phyloP scores from a whole-genome alignment of 148 eudicot species.

The Heliosperma pusillum region DNA sequence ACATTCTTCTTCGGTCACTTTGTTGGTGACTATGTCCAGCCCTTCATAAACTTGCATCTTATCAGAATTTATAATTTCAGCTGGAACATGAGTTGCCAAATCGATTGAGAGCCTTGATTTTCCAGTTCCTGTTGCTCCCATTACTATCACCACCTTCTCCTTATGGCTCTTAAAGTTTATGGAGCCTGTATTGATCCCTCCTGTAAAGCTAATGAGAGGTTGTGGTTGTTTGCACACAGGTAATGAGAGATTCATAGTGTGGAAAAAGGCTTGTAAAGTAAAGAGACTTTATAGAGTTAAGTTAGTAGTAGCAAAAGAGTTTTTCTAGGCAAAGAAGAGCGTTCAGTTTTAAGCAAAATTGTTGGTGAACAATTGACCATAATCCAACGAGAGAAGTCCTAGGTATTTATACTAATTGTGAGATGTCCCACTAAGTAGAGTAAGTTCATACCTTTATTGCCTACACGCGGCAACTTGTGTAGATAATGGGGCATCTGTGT shows the following conservation, averaged over 20 bases:
- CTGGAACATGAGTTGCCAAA: slow-evolving; percentile 54
- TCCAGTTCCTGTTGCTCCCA: slow-evolving; percentile 93
- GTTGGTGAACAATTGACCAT: slow-evolving; percentile 14
- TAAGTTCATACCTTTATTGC: slow-evolving; percentile 15
- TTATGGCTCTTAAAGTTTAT: slow-evolving; percentile 41
- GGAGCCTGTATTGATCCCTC: slow-evolving; percentile 45
- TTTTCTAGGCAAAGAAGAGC: slow-evolving; percentile 3
- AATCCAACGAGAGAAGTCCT: slow-evolving; percentile 9
- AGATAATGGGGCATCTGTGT: slow-evolving; percentile 20
- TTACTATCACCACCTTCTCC: slow-evolving; percentile 73
- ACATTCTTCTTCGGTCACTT: slow-evolving; percentile 70
- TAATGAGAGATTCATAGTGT: slow-evolving; percentile 53
- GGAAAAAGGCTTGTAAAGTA: slow-evolving; percentile 19
- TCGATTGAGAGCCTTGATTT: slow-evolving; percentile 81
- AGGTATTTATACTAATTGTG: slow-evolving; percentile 22
- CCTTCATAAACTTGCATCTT: slow-evolving; percentile 85
- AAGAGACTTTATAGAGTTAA: slow-evolving; percentile 3
- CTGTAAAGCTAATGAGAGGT: slow-evolving; percentile 45
- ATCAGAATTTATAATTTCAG: slow-evolving; percentile 74
- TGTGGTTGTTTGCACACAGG: slow-evolving; percentile 54
- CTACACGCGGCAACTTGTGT: slow-evolving; percentile 21
- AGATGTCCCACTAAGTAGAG: slow-evolving; percentile 18
- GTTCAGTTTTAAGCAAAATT: slow-evolving; percentile 7
- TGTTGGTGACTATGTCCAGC: slow-evolving; percentile 68
- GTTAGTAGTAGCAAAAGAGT: slow-evolving; percentile 8